phyloP scores from a whole-genome alignment of 495 filamentous ascomycete genomes.

The Schizothecium vesticola region DNA sequence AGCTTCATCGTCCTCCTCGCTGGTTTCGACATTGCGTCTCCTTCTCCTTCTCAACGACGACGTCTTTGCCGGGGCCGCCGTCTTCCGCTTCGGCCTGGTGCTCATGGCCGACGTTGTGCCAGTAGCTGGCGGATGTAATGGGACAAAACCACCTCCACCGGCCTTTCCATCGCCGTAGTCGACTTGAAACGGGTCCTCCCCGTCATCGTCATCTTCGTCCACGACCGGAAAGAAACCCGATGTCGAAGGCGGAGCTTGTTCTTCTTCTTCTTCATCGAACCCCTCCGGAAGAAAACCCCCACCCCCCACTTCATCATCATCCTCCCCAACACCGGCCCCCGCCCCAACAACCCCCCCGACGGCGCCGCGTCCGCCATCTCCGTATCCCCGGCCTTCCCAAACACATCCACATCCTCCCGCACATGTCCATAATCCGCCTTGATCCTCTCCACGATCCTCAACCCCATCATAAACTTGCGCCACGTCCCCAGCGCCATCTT shows the following conservation, averaged over 20 bases:
- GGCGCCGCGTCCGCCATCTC: constrained; percentile 11
- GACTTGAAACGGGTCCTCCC: constrained; percentile 24
- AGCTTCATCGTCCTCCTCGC: constrained; percentile 21
- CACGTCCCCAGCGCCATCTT: constrained; percentile 70
- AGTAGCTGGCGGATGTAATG: not conserved
- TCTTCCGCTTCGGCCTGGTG: constrained; percentile 18
- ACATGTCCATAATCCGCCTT: constrained; percentile 68
- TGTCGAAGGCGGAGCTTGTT: constrained; percentile 21
- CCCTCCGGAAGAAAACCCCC: constrained; percentile 55
- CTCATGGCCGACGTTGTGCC: constrained; percentile 24
- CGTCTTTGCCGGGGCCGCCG: constrained; percentile 10
- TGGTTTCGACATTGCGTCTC: constrained; percentile 15
- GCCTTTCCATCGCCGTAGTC: constrained; percentile 24
- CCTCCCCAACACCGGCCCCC: constrained; percentile 14
- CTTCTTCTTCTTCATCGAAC: constrained; percentile 32
- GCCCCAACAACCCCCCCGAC: not conserved
- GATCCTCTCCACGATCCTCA: constrained; percentile 76
- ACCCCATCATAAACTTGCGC: constrained; percentile 79
- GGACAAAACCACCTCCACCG: not conserved
- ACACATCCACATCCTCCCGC: constrained; percentile 36
- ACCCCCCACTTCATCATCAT: constrained; percentile 43
- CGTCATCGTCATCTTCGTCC: constrained; percentile 35
- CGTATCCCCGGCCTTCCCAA: constrained; percentile 22
- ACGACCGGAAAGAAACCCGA: constrained; percentile 39
- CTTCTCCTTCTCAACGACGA: constrained; percentile 13